Evolutionary conservation across 371 early-diverging fungal species (phyloP).

Genomic region (Fennellomyces sp.): DNA sequence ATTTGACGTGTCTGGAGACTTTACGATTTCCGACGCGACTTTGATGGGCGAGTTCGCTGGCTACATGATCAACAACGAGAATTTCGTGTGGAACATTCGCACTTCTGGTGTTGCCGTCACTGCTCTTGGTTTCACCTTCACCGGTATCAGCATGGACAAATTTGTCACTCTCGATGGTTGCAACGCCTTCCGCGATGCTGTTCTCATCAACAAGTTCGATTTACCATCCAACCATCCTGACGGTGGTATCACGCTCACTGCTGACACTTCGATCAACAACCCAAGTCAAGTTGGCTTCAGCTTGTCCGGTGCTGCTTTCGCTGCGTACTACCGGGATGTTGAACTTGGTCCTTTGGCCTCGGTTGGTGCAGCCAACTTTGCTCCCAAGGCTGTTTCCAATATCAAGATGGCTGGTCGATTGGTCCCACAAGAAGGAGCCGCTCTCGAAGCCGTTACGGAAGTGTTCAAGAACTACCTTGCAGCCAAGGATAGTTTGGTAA

Average conservation of each 20-base stretch:
- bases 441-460: conserved; percentile 52
- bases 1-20: conserved; percentile 49
- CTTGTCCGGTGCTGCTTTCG: conserved; percentile 39
- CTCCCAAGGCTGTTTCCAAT: conserved; percentile 27
- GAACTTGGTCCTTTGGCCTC: conserved; percentile 40
- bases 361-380: conserved; percentile 36
- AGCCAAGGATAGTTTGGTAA: conserved; percentile 49
- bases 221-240: conserved; percentile 59
- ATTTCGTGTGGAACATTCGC: conserved; percentile 62
- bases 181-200: conserved; percentile 55
- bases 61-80: conserved; percentile 57
- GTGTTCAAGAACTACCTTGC: conserved; percentile 57
- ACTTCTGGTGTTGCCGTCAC: conserved; percentile 54
- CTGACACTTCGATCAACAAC: conserved; percentile 49
- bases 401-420: conserved; percentile 58
- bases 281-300: conserved; percentile 63
- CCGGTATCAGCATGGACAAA: conserved; percentile 58
- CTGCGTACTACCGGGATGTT: conserved; percentile 28
- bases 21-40: conserved; percentile 43
- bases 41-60: conserved; percentile 55
- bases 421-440: conserved; percentile 51
- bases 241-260: conserved; percentile 58
- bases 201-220: conserved; percentile 55
- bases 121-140: conserved; percentile 61
- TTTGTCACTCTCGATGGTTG: conserved; percentile 55